Evolutionary conservation across 257 asterid species (phyloP).

Genomic region (Lithospermum erythrorhizon): DNA sequence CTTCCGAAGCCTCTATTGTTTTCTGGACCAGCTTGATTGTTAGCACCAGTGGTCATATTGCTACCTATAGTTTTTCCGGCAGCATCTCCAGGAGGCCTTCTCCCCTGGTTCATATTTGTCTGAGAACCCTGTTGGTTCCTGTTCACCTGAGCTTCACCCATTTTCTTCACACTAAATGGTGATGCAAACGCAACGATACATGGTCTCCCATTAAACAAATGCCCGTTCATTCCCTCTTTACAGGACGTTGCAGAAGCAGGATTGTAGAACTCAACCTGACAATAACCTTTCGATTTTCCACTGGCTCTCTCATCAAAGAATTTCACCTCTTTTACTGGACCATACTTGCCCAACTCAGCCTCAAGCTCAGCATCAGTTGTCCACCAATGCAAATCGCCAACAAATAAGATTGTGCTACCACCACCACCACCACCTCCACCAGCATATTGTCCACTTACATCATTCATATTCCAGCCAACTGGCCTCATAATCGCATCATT

Average conservation of each 20-base stretch:
- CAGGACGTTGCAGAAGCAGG: conserved; percentile 73
- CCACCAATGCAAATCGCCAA: conserved; percentile 99
- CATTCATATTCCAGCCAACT: conserved; percentile 22
- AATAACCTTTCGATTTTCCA: conserved; percentile 96
- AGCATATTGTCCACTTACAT: conserved; percentile 14
- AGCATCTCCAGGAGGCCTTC: conserved; percentile 51
- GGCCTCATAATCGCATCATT: conserved; percentile 18
- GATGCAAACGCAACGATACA: conserved; percentile 95
- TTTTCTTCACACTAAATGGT: conserved; percentile 63
- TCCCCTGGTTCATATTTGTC: conserved; percentile 33
- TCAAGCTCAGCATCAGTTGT: conserved; percentile 92
- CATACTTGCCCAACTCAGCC: conserved; percentile 64
- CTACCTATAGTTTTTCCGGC: conserved; percentile 38
- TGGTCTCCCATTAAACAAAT: conserved; percentile 71
- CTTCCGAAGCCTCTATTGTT: conserved; percentile 51
- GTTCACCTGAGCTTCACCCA: conserved; percentile 71
- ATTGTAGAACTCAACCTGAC: conserved; percentile 85
- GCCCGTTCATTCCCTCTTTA: conserved; percentile 81
- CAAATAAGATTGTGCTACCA: conserved; percentile 57
- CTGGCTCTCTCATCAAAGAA: conserved; percentile 93
- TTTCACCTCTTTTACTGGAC: conserved; percentile 79
- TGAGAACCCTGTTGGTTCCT: conserved; percentile 49
- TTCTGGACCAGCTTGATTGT: conserved; percentile 27
- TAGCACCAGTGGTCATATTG: conserved; percentile 33
- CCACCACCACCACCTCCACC: conserved; percentile 27